Base-by-base conservation (phyloP, 192 early-diverging fungal species). In the Coemansia sp. region DNA sequence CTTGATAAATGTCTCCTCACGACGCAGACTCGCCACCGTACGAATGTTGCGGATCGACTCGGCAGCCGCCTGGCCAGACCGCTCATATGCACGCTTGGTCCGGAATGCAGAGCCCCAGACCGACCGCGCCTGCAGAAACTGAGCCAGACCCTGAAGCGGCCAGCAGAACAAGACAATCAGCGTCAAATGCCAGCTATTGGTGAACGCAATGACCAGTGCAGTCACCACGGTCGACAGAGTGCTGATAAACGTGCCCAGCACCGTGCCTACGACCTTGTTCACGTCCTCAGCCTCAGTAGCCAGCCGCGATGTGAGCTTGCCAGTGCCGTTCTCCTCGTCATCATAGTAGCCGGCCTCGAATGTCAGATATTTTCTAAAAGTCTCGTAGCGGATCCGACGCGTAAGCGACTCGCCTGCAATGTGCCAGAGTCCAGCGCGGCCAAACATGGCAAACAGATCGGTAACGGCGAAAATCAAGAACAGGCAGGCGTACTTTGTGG, bases 21-120 rank as follows among this genome's bases (percentile, higher is more conserved):
- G 36, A 74, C 91, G 60, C 93, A 85, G 34, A 6, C 88, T 86
- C 22, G 87, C 85, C 7, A 95, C 90, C 0, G 95, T 98, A 33
- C 88, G 82, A 65, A 98, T 90, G 62, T 85, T 86, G 62, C 84
- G 74, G 61, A 98, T 88, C 26, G 87, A 82, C 62, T 98, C 96
- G 57, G 88, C 87, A 8, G 93, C 91, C 8, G 88, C 82, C 68
- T 87, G 84, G 50, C 80, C 83, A 5, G 88, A 82, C 11, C 68
- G 60, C 55, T 85, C 85, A 62, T 91, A 93, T 4, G 87, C 86
- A 54, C 83, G 74, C 72, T 85, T 85, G 56, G 82, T 82, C 56
- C 81, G 75, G 53, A 43, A 57, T 14, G 74, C 70, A 58, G 72
- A 83, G n/a, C 80, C 76, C 27, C 72, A 53, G 18, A 79, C 62